These are phyloP conservation scores for Trichophyton mentagrophytes DNA, from an alignment of 2,329 filamentous ascomycete genomes.

Conservation along the genomic window DNA sequence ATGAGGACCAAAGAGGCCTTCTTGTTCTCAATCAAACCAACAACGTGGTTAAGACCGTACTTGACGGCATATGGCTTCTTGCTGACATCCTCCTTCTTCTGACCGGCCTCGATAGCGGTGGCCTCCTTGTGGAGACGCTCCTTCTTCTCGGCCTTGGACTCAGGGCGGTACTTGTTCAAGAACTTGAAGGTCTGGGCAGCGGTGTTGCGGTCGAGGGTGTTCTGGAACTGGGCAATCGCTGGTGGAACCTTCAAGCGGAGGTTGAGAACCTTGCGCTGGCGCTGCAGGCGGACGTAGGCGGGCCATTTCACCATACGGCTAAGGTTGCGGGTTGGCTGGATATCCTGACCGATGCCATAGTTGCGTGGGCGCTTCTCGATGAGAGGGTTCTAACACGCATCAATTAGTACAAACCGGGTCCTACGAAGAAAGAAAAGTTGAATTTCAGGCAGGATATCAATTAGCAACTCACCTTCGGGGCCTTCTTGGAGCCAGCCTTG, in stretches of 20 bases:
- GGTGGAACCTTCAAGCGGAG: conserved; percentile 97
- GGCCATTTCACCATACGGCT: conserved; percentile 99
- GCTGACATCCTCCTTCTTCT: conserved; percentile 99
- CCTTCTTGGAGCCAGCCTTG: conserved; percentile 88
- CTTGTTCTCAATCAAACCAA: conserved; percentile 97
- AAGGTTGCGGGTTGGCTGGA: conserved; percentile 91
- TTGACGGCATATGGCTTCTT: conserved; percentile 99
- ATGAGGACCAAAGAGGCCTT: conserved; percentile 97
- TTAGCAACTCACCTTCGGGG: conserved; percentile 58
- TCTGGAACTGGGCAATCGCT: conserved; percentile 93
- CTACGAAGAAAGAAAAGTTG: neutral
- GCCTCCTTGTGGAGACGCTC: conserved; percentile 97
- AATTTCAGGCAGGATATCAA: neutral
- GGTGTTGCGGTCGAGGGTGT: conserved; percentile 91
- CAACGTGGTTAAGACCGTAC: conserved; percentile 99
- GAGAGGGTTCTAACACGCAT: conserved; percentile 69
- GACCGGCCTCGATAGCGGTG: conserved; percentile 92
- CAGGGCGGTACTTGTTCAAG: conserved; percentile 99
- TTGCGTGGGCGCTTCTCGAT: conserved; percentile 96
- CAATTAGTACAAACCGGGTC: conserved; percentile 13
- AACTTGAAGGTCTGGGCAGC: conserved; percentile 97
- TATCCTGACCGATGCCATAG: conserved; percentile 98
- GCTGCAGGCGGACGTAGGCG: conserved; percentile 96
- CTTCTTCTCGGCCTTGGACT: conserved; percentile 99
- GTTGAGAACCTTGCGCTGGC: conserved; percentile 90